Evolutionary conservation across 1,284 basidiomycete genomes (phyloP).

Genomic region (Calocybe gambosa): DNA sequence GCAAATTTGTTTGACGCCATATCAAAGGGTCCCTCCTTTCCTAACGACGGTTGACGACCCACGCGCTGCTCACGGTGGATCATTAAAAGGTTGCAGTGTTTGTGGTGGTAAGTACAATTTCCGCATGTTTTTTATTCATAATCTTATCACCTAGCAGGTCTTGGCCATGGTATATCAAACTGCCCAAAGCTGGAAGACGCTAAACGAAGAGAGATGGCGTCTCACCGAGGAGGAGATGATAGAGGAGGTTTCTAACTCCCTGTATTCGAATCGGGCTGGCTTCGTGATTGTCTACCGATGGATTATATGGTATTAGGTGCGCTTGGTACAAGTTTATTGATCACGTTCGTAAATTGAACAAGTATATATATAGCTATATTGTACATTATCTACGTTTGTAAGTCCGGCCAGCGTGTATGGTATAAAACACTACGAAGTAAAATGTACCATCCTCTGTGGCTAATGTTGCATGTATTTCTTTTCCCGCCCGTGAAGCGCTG

Average conservation of each 20-base stretch:
- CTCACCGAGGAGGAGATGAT: slow-evolving; percentile 65
- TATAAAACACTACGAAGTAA: too few species aligned
- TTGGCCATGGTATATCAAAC: slow-evolving; percentile 90
- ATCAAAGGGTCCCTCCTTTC: slow-evolving; percentile 88
- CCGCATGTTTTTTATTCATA: slow-evolving; percentile 1
- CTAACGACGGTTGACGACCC: slow-evolving; percentile 90
- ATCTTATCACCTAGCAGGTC: slow-evolving; percentile 39
- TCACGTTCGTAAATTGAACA: too few species aligned
- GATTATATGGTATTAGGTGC: too few species aligned
- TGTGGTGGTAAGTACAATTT: slow-evolving; percentile 70
- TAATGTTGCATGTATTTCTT: too few species aligned
- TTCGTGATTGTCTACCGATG: too few species aligned
- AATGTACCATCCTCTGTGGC: too few species aligned
- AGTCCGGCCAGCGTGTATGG: too few species aligned
- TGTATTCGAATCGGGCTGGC: too few species aligned
- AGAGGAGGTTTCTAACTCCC: slow-evolving; percentile 27
- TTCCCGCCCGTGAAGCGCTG: neutral
- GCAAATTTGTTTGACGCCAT: neutral
- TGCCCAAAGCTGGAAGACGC: slow-evolving; percentile 97
- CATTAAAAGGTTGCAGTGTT: slow-evolving; percentile 85
- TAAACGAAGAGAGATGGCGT: slow-evolving; percentile 82
- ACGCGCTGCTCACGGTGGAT: slow-evolving; percentile 69
- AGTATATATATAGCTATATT: too few species aligned
- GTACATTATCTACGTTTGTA: too few species aligned
- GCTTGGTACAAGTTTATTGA: too few species aligned